Evolutionary conservation across 805 yeast species (phyloP).

Genomic region (Komagataella mondaviorum): DNA sequence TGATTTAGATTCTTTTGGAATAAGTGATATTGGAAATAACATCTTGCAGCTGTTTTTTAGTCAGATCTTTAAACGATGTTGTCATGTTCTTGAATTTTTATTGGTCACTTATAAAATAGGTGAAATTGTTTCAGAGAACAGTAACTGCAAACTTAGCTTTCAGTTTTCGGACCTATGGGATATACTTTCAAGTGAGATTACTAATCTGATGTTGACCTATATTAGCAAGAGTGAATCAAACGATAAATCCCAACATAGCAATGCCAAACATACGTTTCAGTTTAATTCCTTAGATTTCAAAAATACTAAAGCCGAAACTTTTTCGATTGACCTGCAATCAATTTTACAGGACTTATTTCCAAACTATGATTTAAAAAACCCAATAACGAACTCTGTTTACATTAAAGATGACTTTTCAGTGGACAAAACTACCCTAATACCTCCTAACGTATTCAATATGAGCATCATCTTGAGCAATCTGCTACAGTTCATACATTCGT

Average conservation of each 20-base stretch:
- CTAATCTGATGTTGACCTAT: background rate
- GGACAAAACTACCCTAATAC: conserved; percentile 51
- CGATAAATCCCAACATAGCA: conserved; percentile 5
- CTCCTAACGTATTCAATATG: conserved; percentile 68
- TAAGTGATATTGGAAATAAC: conserved; percentile 18
- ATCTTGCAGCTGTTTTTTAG: conserved; percentile 1
- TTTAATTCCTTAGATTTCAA: conserved; percentile 17
- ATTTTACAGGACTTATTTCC: conserved; percentile 56
- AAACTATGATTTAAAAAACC: conserved; percentile 26
- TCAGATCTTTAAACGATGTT: background rate
- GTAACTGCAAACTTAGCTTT: conserved; percentile 7
- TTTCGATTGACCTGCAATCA: conserved; percentile 24
- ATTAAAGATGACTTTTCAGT: conserved; percentile 47
- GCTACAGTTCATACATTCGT: conserved; percentile 29
- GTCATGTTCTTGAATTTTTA: background rate
- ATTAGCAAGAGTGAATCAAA: conserved; percentile 1
- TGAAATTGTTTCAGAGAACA: background rate
- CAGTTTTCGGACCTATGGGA: background rate
- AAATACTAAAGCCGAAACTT: conserved; percentile 15
- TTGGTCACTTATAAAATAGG: conserved; percentile 2
- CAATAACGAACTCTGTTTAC: conserved; percentile 23
- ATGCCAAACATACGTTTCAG: conserved; percentile 17
- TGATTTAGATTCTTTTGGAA: conserved; percentile 7
- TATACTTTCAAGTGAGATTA: background rate
- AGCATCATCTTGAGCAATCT: conserved; percentile 65